These are phyloP conservation scores for Chlamydomonas incerta DNA, from an alignment of 139 green algal species.

Conservation along the genomic window DNA sequence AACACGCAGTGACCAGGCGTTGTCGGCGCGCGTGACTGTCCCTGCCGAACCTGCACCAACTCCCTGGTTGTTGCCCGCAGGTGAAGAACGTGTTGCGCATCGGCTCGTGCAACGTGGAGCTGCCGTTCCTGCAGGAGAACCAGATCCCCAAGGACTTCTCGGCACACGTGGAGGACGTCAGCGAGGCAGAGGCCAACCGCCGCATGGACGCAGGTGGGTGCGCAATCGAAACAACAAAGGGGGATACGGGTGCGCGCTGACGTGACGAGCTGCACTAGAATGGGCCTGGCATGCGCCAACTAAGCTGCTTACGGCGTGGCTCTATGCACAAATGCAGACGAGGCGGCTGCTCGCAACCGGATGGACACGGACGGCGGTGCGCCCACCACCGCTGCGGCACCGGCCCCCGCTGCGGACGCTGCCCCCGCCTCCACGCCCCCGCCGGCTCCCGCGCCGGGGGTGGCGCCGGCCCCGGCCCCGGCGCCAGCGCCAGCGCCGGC, in stretches of 20 bases:
- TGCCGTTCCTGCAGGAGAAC: constrained; percentile 87
- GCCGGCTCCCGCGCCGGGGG: constrained; percentile 1
- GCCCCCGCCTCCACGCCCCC: constrained; percentile 15
- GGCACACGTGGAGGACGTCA: constrained; percentile 44
- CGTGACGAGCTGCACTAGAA: background rate
- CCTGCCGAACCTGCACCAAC: no score
- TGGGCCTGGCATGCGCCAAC: background rate
- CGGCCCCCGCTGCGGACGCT: constrained; percentile 4
- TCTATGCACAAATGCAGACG: background rate
- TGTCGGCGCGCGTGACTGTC: no score
- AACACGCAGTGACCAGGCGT: no score
- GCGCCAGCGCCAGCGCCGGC: constrained; percentile 13
- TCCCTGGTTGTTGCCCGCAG: constrained; percentile 18
- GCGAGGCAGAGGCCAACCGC: constrained; percentile 43
- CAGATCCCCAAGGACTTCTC: constrained; percentile 54
- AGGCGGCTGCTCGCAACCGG: background rate
- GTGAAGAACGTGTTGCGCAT: constrained; percentile 60
- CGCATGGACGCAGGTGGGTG: constrained; percentile 32
- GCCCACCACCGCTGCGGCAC: constrained; percentile 35
- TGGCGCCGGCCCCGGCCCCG: constrained; percentile 20
- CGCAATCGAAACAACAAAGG: no score
- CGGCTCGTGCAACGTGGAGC: constrained; percentile 61
- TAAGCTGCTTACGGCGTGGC: background rate
- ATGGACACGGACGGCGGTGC: constrained; percentile 20
- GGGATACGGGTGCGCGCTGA: background rate